These are phyloP conservation scores for Curvularia sp. DNA, from an alignment of 2,329 filamentous ascomycete genomes.

Conservation along the genomic window DNA sequence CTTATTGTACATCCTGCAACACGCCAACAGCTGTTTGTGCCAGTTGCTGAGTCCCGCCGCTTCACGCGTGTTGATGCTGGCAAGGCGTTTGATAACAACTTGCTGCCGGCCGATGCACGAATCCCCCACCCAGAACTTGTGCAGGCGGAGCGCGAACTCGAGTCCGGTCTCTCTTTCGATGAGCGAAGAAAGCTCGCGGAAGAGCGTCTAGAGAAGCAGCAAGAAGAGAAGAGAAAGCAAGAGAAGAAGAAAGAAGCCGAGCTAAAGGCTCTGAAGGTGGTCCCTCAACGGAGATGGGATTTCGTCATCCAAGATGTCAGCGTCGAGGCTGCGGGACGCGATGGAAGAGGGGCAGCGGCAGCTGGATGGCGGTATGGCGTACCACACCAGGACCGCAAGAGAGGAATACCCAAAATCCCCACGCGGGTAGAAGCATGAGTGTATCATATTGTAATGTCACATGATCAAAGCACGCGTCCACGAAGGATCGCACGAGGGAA, in stretches of 20 bases:
- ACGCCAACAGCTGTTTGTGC: conserved; percentile 65
- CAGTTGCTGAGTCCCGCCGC: conserved; percentile 67
- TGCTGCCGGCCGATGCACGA: conserved; percentile 68
- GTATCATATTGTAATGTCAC: conserved; percentile 3
- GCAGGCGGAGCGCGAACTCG: conserved; percentile 52
- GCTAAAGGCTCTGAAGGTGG: conserved; percentile 52
- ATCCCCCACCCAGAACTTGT: conserved; percentile 68
- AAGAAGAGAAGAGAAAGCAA: conserved; percentile 49
- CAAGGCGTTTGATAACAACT: conserved; percentile 64
- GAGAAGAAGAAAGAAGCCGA: conserved; percentile 55
- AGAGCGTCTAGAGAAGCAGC: conserved; percentile 32
- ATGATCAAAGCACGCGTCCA: conserved; percentile 44
- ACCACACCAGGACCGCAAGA: conserved; percentile 68
- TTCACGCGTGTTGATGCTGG: conserved; percentile 72
- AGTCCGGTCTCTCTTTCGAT: conserved; percentile 42
- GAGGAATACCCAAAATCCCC: conserved; percentile 68
- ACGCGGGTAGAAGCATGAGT: conserved; percentile 60
- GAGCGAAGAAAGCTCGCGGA: conserved; percentile 45
- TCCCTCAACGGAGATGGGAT: conserved; percentile 62
- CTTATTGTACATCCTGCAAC: conserved; percentile 65
- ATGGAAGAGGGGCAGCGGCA: conserved; percentile 61
- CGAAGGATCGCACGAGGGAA: conserved; percentile 69
- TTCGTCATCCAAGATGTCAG: conserved; percentile 67
- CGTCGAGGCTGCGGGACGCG: conserved; percentile 61
- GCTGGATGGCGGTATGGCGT: conserved; percentile 68